Evolutionary conservation across 2,329 filamentous ascomycete species (phyloP).

Genomic region (Alternaria conjuncta): DNA sequence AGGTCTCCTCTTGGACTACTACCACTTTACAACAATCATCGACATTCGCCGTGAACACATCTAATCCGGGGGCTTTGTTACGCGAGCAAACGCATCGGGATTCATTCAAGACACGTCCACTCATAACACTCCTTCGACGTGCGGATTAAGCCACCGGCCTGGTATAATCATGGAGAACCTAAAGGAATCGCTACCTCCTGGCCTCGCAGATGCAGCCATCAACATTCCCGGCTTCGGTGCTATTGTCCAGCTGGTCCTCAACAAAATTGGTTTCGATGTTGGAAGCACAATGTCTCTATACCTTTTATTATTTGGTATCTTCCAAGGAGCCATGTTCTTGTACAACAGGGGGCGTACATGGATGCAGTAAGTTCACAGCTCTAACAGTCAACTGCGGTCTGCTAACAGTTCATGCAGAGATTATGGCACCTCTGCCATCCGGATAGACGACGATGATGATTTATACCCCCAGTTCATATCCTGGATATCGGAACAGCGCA

Average conservation of each 20-base stretch:
- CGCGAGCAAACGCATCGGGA: background rate
- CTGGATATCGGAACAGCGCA: conserved; percentile 53
- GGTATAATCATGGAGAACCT: conserved; percentile 2
- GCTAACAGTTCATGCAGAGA: conserved; percentile 26
- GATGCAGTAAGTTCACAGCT: background rate
- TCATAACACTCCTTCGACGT: background rate
- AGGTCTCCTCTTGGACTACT: background rate
- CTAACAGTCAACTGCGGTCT: conserved; percentile 9
- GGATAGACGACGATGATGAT: conserved; percentile 54
- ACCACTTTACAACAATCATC: background rate
- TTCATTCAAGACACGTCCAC: too few species aligned
- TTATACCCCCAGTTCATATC: conserved; percentile 52
- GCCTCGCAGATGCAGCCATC: conserved; percentile 4
- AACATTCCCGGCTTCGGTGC: conserved; percentile 5
- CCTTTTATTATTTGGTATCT: conserved; percentile 51
- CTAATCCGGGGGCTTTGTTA: background rate
- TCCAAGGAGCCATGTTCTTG: conserved; percentile 48
- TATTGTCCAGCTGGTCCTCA: conserved; percentile 3
- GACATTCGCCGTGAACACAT: background rate
- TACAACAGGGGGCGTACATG: conserved; percentile 30
- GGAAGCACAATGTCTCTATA: conserved; percentile 54
- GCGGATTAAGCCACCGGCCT: too few species aligned
- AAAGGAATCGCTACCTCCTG: background rate
- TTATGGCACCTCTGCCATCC: conserved; percentile 51
- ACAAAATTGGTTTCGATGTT: conserved; percentile 54